Conservation (phyloP, 2,329 filamentous ascomycete genomes). For the Penicillium janthinellum region DNA sequence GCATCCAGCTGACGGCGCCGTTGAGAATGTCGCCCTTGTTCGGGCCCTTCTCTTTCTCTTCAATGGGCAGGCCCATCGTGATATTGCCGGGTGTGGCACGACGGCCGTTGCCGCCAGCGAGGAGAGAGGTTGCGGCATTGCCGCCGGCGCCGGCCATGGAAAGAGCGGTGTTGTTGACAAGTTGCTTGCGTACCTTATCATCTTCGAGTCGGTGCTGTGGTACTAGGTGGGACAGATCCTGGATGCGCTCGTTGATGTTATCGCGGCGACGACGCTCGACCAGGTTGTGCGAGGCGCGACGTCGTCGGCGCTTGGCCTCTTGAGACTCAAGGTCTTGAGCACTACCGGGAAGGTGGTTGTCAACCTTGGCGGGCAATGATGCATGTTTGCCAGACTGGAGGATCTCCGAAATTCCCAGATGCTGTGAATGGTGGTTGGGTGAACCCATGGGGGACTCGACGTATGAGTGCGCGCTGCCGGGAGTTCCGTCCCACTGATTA, state of each 20-base stretch:
- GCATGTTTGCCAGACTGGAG: conserved; percentile 79
- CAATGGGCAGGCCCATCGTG: conserved; percentile 86
- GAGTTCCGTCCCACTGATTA: conserved; percentile 88
- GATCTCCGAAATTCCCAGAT: conserved; percentile 82
- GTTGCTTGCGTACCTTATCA: conserved; percentile 93
- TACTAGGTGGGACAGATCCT: conserved; percentile 91
- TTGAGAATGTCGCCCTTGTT: conserved; percentile 99
- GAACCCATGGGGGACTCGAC: conserved; percentile 88
- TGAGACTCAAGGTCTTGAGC: conserved; percentile 69
- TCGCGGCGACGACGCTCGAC: conserved; percentile 93
- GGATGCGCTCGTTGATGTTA: conserved; percentile 98
- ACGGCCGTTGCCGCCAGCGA: conserved; percentile 81
- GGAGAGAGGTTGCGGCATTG: conserved; percentile 72
- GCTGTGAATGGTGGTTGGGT: conserved; percentile 58
- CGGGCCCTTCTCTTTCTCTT: conserved; percentile 97
- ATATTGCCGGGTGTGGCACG: conserved; percentile 82
- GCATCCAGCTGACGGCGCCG: conserved; percentile 93
- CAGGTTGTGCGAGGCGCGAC: conserved; percentile 92
- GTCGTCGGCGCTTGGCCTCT: conserved; percentile 88
- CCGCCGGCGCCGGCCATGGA: conserved; percentile 70
- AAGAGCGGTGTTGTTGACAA: conserved; percentile 86
- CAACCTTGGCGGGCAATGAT: conserved; percentile 86
- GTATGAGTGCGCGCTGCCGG: conserved; percentile 80
- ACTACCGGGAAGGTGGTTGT: conserved; percentile 48
- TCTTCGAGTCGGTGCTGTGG: conserved; percentile 91